phyloP scores from a whole-genome alignment of 805 yeast genomes.

The Teunomyces funiuensis region DNA sequence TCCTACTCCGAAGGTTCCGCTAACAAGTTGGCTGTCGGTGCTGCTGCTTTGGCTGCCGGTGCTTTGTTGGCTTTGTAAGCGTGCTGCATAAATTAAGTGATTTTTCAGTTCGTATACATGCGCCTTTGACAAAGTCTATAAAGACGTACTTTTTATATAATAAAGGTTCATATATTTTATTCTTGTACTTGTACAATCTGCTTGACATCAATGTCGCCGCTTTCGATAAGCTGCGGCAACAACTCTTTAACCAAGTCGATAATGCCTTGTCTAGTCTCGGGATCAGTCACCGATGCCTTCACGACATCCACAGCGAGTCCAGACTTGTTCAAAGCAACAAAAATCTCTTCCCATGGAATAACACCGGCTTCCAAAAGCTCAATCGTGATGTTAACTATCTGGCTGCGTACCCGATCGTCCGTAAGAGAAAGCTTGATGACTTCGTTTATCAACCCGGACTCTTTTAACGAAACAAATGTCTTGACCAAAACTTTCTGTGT shows the following conservation, averaged over 20 bases:
- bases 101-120: slow-evolving; percentile 1
- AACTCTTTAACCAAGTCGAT: slow-evolving; percentile 24
- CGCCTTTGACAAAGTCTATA: background rate
- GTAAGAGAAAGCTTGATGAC: slow-evolving; percentile 27
- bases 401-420: slow-evolving; percentile 27
- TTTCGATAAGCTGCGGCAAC: slow-evolving; percentile 10
- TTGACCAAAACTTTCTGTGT: slow-evolving; percentile 15
- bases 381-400: slow-evolving; percentile 22
- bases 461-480: slow-evolving; percentile 26
- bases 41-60: slow-evolving; percentile 22
- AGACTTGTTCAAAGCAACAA: slow-evolving; percentile 27
- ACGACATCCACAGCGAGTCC: slow-evolving; percentile 32
- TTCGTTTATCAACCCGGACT: slow-evolving; percentile 29
- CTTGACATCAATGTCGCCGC: background rate
- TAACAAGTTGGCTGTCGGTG: slow-evolving; percentile 16
- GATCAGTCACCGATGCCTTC: slow-evolving; percentile 25
- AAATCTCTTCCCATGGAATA: slow-evolving; percentile 33
- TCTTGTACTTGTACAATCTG: background rate
- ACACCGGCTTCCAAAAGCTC: slow-evolving; percentile 27
- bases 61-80: slow-evolving; percentile 33
- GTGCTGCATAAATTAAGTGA: slow-evolving; percentile 1
- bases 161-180: background rate
- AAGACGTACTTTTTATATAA: slow-evolving; percentile 1
- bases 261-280: slow-evolving; percentile 27
- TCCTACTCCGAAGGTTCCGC: slow-evolving; percentile 27